Percentiles rank a stretch among this genome's conserved stretches.
Evolutionary conservation across 192 early-diverging fungal species (phyloP).

Genomic region (Coemansia guatemalensis): DNA sequence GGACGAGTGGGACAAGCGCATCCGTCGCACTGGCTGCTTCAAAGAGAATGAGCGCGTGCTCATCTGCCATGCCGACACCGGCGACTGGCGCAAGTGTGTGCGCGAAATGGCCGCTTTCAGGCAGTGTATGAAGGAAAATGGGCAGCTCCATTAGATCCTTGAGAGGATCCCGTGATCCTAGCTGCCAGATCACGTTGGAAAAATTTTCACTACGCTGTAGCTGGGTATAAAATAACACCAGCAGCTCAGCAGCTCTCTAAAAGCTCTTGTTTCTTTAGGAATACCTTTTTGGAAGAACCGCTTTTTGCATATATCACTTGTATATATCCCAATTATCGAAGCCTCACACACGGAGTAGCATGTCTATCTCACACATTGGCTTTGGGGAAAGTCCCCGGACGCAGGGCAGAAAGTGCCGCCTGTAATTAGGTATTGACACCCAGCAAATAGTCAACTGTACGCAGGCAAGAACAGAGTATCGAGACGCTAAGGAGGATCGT

Average conservation of each 20-base stretch:
- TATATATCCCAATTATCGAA: constrained; percentile 44
- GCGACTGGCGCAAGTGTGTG: constrained; percentile 85
- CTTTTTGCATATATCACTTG: constrained; percentile 28
- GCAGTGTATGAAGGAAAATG: constrained; percentile 62
- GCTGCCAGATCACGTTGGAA: constrained; percentile 1
- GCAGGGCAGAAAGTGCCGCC: constrained; percentile 57
- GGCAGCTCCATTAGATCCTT: constrained; percentile 1
- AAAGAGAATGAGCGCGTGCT: constrained; percentile 79
- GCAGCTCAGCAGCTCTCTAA: neutral
- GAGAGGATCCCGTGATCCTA: neutral
- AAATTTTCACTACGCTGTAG: constrained; percentile 6
- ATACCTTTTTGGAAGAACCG: constrained; percentile 57
- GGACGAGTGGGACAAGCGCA: constrained; percentile 78
- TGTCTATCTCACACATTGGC: constrained; percentile 25
- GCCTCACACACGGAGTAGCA: constrained; percentile 47
- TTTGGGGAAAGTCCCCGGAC: constrained; percentile 60
- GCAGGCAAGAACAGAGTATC: neutral
- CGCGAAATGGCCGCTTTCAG: constrained; percentile 77
- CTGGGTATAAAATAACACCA: neutral
- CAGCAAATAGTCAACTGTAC: neutral
- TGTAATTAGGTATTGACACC: constrained; percentile 53
- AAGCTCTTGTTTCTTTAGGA: constrained; percentile 31
- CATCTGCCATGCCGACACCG: constrained; percentile 79
- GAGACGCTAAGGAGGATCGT: neutral
- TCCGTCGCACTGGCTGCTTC: constrained; percentile 76